Percentiles rank a stretch among this genome's conserved stretches.
These are phyloP conservation scores for Candida frijolesensis DNA, from an alignment of 1,139 yeast species.

Conservation along the genomic window DNA sequence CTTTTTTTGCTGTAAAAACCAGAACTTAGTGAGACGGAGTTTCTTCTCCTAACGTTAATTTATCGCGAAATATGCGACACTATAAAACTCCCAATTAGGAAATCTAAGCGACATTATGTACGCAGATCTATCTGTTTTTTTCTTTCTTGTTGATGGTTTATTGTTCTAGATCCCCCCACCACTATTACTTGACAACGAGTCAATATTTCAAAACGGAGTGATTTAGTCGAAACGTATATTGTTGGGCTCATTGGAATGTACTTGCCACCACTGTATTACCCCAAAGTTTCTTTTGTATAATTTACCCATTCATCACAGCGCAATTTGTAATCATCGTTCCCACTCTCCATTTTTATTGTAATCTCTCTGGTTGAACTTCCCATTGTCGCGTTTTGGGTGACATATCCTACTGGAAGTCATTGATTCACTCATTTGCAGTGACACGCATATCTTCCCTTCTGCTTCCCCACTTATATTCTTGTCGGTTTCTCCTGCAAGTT, in stretches of 20 bases:
- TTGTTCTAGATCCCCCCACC: too few relatives aligned
- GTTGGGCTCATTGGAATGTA: too few relatives aligned
- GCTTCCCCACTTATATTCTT: too few relatives aligned
- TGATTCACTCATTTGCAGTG: too few relatives aligned
- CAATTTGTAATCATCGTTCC: neutral
- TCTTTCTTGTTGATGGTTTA: too few relatives aligned
- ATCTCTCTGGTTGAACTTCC: too few relatives aligned
- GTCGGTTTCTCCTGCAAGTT: too few relatives aligned
- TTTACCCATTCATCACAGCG: neutral
- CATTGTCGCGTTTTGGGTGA: neutral
- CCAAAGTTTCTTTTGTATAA: neutral
- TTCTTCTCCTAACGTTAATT: constrained; percentile 15
- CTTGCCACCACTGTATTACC: too few relatives aligned
- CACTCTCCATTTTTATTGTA: too few relatives aligned
- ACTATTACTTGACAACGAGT: too few relatives aligned
- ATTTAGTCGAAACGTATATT: neutral
- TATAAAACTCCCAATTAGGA: constrained; percentile 11
- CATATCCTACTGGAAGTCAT: neutral
- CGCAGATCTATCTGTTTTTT: neutral
- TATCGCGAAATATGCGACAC: constrained; percentile 10
- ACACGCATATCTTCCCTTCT: too few relatives aligned
- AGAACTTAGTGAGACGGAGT: neutral
- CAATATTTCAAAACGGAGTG: too few relatives aligned
- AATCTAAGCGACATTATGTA: constrained; percentile 7
- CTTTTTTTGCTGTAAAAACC: neutral